Conservation (phyloP, 306 rosid species). For the Morella rubra region DNA sequence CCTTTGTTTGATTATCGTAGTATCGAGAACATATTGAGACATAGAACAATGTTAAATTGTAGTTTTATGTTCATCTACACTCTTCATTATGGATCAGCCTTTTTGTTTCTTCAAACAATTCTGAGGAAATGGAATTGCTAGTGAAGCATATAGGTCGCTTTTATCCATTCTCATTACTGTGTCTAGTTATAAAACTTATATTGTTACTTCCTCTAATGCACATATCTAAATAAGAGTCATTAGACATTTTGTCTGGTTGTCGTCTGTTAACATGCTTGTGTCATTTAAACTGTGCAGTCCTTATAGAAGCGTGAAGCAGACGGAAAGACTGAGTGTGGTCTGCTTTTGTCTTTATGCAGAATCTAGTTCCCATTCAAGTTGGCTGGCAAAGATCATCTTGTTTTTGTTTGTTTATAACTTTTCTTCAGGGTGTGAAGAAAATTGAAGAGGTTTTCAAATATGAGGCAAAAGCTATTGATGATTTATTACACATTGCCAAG, state of each 20-base stretch:
- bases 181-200: too few relatives aligned
- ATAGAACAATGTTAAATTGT: neutral
- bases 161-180: too few relatives aligned
- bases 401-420: constrained; percentile 6
- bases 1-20: neutral
- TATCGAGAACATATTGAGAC: neutral
- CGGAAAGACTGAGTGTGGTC: constrained; percentile 73
- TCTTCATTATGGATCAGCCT: too few relatives aligned
- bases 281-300: constrained; percentile 48
- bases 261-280: neutral
- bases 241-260: neutral
- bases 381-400: constrained; percentile 23
- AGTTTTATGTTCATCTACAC: too few relatives aligned
- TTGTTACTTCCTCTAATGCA: too few relatives aligned
- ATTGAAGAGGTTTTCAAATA: constrained; percentile 60
- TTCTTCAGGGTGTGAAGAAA: constrained; percentile 66
- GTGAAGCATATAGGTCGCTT: too few relatives aligned
- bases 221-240: neutral
- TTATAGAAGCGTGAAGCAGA: constrained; percentile 81
- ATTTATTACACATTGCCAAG: constrained; percentile 85
- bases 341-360: constrained; percentile 32
- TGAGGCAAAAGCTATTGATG: constrained; percentile 66
- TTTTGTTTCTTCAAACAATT: too few relatives aligned
- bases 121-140: too few relatives aligned
- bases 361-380: constrained; percentile 14